phyloP scores from a whole-genome alignment of 805 yeast species.

The Suhomyces vadensis region DNA sequence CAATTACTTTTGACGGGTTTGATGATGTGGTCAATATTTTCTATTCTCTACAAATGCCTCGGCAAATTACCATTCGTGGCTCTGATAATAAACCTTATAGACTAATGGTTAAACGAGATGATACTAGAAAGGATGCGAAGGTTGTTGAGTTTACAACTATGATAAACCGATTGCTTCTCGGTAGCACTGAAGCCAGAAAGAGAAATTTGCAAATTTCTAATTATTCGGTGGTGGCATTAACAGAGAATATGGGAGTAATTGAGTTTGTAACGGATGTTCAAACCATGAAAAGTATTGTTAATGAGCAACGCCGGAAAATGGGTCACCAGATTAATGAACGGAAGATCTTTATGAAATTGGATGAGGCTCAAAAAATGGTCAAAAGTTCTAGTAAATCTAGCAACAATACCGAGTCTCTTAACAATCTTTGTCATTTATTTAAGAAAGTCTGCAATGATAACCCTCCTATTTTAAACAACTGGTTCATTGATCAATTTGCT shows the following conservation, averaged over 20 bases:
- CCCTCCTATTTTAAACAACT: conserved; percentile 75
- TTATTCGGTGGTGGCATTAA: conserved; percentile 85
- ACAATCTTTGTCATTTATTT: conserved; percentile 24
- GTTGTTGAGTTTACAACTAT: conserved; percentile 88
- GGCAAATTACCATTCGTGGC: conserved; percentile 72
- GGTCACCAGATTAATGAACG: conserved; percentile 22
- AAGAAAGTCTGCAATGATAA: conserved; percentile 32
- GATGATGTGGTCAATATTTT: conserved; percentile 70
- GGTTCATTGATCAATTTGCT: conserved; percentile 88
- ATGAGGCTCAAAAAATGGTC: conserved; percentile 24
- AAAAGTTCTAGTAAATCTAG: conserved; percentile 17
- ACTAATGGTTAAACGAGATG: conserved; percentile 85
- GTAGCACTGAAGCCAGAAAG: conserved; percentile 70
- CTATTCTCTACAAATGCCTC: conserved; percentile 84
- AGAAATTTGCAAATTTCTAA: conserved; percentile 71
- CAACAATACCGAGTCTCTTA: conserved; percentile 14
- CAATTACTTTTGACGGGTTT: conserved; percentile 57
- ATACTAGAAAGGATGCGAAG: conserved; percentile 92
- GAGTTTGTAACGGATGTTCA: conserved; percentile 83
- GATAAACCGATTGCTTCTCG: conserved; percentile 69
- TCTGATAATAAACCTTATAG: conserved; percentile 74
- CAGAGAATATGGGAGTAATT: conserved; percentile 84
- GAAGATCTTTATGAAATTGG: conserved; percentile 26
- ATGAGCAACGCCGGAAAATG: conserved; percentile 22
- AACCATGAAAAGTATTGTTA: conserved; percentile 62